phyloP scores from a whole-genome alignment of 306 rosid genomes.

The Rosa lucieae region DNA sequence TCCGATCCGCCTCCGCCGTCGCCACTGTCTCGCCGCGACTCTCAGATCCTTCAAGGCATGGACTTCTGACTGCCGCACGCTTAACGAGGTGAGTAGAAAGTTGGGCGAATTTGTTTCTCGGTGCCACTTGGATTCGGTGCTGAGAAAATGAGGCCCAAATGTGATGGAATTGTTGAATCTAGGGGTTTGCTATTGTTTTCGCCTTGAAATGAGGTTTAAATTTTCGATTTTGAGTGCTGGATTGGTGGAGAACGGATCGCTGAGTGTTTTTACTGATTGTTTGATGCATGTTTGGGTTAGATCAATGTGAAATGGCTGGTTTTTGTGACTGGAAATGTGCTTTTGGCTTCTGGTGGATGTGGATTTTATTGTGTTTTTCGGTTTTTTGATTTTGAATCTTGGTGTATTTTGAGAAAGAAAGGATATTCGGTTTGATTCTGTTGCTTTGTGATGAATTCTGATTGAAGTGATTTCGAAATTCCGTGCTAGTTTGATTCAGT shows the following conservation, averaged over 20 bases:
- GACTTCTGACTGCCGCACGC: slow-evolving; percentile 41
- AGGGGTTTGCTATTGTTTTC: slow-evolving; percentile 7
- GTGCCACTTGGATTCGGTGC: slow-evolving; percentile 19
- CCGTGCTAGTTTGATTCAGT: slow-evolving; percentile 8
- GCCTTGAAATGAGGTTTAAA: not conserved
- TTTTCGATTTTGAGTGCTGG: slow-evolving; percentile 12
- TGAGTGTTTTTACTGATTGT: slow-evolving; percentile 10
- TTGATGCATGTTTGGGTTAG: slow-evolving; percentile 38
- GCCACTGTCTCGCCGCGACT: slow-evolving; percentile 14
- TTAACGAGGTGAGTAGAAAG: slow-evolving; percentile 39
- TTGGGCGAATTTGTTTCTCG: not conserved
- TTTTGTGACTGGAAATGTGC: slow-evolving; percentile 24
- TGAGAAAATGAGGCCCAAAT: not conserved
- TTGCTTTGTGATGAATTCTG: not conserved
- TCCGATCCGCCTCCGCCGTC: slow-evolving; percentile 44
- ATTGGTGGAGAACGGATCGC: slow-evolving; percentile 6
- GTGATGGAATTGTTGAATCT: slow-evolving; percentile 28
- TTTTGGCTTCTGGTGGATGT: slow-evolving; percentile 25
- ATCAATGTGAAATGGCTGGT: slow-evolving; percentile 33
- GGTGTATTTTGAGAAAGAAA: not conserved
- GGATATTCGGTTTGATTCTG: slow-evolving; percentile 12
- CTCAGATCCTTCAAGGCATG: slow-evolving; percentile 54
- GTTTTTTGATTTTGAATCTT: slow-evolving; percentile 3
- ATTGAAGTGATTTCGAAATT: not conserved
- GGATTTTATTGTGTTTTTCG: slow-evolving; percentile 4